Percentiles rank a stretch among this genome's conserved stretches.
phyloP scores from a whole-genome alignment of 2,329 filamentous ascomycete species.

The Penicillium sp. region DNA sequence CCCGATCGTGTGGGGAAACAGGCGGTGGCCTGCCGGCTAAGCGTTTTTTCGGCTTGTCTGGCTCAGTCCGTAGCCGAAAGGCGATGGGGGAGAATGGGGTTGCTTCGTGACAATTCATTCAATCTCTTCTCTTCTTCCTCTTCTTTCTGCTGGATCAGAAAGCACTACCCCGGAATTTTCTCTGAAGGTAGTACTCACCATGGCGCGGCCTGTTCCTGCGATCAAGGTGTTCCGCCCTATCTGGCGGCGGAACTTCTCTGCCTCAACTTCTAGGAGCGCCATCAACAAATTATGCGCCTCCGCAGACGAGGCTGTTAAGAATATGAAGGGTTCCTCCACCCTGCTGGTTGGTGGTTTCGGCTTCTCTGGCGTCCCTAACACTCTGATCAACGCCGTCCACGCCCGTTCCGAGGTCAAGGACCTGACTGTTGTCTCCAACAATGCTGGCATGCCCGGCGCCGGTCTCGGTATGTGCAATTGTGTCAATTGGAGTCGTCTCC shows the following conservation, averaged over 20 bases:
- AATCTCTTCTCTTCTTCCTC: constrained; percentile 13
- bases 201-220: constrained; percentile 35
- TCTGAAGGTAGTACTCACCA: constrained; percentile 24
- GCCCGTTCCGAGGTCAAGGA: constrained; percentile 59
- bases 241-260: constrained; percentile 65
- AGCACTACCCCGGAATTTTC: constrained; percentile 12
- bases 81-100: constrained; percentile 18
- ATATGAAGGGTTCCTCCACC: constrained; percentile 70
- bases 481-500: neutral
- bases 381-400: constrained; percentile 67
- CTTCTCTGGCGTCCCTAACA: constrained; percentile 62
- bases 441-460: constrained; percentile 72
- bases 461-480: constrained; percentile 64
- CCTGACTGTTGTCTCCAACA: constrained; percentile 82
- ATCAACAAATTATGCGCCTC: constrained; percentile 77
- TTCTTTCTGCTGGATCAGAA: constrained; percentile 25
- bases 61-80: constrained; percentile 27
- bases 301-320: constrained; percentile 71
- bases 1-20: constrained; percentile 16
- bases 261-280: constrained; percentile 64
- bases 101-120: constrained; percentile 15
- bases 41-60: constrained; percentile 31
- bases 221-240: constrained; percentile 39
- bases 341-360: constrained; percentile 80
- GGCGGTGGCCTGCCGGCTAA: constrained; percentile 25